Evolutionary conservation across 2,329 filamentous ascomycete genomes (phyloP).

Genomic region (Clonostachys rhizophaga): DNA sequence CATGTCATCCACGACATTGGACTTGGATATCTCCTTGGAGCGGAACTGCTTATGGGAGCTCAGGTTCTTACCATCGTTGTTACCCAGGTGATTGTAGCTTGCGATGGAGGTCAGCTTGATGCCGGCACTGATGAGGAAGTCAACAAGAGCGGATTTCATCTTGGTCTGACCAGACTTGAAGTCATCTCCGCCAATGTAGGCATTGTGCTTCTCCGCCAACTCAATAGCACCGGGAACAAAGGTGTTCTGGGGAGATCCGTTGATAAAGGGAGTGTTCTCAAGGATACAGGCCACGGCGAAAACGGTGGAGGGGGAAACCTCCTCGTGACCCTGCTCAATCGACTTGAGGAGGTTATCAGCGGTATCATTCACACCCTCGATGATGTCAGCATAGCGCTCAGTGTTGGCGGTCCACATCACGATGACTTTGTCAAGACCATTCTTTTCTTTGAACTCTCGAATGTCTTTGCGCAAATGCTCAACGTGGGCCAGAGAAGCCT

Average conservation of each 20-base stretch:
- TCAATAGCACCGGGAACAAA: conserved; percentile 92
- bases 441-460: conserved; percentile 83
- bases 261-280: conserved; percentile 91
- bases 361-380: conserved; percentile 90
- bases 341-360: conserved; percentile 87
- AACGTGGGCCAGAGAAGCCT: conserved; percentile 82
- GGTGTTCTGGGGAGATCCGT: conserved; percentile 98
- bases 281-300: conserved; percentile 94
- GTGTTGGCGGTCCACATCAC: conserved; percentile 99
- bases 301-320: conserved; percentile 92
- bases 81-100: conserved; percentile 98
- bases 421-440: conserved; percentile 89
- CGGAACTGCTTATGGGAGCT: conserved; percentile 98
- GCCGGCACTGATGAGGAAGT: conserved; percentile 97
- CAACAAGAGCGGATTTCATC: conserved; percentile 99
- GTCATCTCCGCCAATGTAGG: conserved; percentile 96
- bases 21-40: conserved; percentile 98
- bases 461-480: conserved; percentile 93
- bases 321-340: conserved; percentile 81
- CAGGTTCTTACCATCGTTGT: conserved; percentile 99
- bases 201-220: conserved; percentile 78
- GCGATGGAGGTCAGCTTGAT: conserved; percentile 99
- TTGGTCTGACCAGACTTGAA: conserved; percentile 99
- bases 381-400: conserved; percentile 87
- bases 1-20: conserved; percentile 99